phyloP scores from a whole-genome alignment of 352 stramenopile species.

The Salisapilia sapeloensis region DNA sequence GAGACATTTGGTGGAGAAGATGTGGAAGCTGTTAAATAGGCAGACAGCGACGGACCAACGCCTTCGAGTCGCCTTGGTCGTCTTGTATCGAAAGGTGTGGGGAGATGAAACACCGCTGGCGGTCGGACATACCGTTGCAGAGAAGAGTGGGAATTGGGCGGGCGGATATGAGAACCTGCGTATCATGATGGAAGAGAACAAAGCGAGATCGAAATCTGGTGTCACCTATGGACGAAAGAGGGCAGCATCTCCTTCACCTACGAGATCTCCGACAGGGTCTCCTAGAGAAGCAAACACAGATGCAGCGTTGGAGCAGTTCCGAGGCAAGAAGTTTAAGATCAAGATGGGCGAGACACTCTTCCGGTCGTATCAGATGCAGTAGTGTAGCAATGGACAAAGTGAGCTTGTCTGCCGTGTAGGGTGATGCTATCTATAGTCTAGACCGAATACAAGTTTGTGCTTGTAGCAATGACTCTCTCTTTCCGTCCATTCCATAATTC shows the following conservation, averaged over 20 bases:
- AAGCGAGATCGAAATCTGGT: conserved; percentile 8
- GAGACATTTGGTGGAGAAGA: conserved; percentile 34
- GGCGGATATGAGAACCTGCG: conserved; percentile 69
- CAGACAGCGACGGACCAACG: conserved; percentile 40
- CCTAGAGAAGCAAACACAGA: conserved; percentile 10
- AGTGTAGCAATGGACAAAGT: no score
- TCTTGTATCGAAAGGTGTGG: conserved; percentile 68
- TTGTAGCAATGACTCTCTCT: no score
- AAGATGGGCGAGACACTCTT: conserved; percentile 68
- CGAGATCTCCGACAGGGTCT: conserved; percentile 8
- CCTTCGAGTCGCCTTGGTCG: conserved; percentile 52
- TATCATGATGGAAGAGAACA: conserved; percentile 74
- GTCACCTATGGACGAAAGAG: conserved; percentile 9
- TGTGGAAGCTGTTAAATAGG: conserved; percentile 68
- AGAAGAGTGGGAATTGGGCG: conserved; percentile 60
- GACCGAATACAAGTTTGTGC: no score
- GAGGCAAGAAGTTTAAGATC: conserved; percentile 79
- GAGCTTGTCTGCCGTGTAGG: no score
- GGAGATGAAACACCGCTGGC: conserved; percentile 66
- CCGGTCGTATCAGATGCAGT: conserved; percentile 67
- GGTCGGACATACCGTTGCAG: conserved; percentile 64
- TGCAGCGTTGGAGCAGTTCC: conserved; percentile 43
- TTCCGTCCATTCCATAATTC: no score
- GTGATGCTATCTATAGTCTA: no score
- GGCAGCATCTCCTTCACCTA: conserved; percentile 4